Evolutionary conservation across 2,329 filamentous ascomycete genomes (phyloP), one percentile per base, ranked within the genome.

Genomic region (Chrysosporium keratinophilum): DNA sequence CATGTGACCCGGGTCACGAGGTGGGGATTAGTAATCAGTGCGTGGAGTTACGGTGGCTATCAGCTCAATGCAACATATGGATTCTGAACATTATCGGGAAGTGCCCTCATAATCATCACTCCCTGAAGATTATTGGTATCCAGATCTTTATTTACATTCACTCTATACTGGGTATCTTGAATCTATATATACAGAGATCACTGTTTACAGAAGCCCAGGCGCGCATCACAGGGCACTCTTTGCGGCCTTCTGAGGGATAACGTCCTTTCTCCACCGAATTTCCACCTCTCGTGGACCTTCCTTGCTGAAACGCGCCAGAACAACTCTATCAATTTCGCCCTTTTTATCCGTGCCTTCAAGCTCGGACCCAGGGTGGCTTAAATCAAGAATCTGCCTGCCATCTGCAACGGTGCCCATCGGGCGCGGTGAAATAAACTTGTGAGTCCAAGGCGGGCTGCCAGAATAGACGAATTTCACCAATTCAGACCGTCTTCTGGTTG

Each of bases 221-320:
- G 12, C 15, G 31, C 34, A 37, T 47, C 10, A 72, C 41, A 72
- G 56, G 54, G 63, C 64, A 54, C 64, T 69, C 52, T 63, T 67
- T 41, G 57, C 53, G 33, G 59, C 59, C n/a, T 65, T 64, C 39
- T 67, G 61, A 6, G 64, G 65, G 39, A 77, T 60, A 0, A 77
- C 67, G 52, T 81, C 78, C 55, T 74, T 71, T 58, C 65, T 69
- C 68, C 66, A 71, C 34, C 63, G 63, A 17, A 84, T 75, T 55
- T 77, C 75, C 37, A 83, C 69, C 57, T 80, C 71, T 57, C 78
- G 69, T 19, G 78, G 78, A 15, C 77, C 78, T 55, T 79, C 78
- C 53, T 77, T 77, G 58, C 67, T 73, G 54, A 82, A 82, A 47
- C 73, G 74, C 6, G 80, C 76, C 17, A 80, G 67, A 23, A 83